Conservation (phyloP, 768 basidiomycete genomes). For the Amanita polypyramis region DNA sequence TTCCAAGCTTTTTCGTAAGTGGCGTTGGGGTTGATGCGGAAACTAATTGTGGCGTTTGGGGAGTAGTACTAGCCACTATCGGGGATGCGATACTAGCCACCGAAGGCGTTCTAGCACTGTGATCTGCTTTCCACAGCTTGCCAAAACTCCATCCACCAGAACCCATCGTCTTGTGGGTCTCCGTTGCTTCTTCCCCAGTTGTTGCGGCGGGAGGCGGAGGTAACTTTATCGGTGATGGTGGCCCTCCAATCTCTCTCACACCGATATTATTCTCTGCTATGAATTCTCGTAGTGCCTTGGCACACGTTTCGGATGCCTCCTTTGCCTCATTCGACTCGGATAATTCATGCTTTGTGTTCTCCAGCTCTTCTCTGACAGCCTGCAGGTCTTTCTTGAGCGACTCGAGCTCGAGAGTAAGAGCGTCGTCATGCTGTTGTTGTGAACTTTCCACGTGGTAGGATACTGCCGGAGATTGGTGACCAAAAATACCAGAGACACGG, state of each 20-base stretch:
- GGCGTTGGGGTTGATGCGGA: constrained; percentile 27
- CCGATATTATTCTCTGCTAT: constrained; percentile 69
- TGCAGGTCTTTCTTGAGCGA: constrained; percentile 50
- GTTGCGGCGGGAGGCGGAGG: constrained; percentile 32
- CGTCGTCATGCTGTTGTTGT: constrained; percentile 9
- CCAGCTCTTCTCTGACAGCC: constrained; percentile 46
- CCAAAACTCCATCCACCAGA: constrained; percentile 49
- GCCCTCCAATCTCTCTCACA: constrained; percentile 11
- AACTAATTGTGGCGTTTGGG: constrained; percentile 18
- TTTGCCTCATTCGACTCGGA: constrained; percentile 73
- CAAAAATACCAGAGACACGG: constrained; percentile 45
- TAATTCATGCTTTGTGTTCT: constrained; percentile 56
- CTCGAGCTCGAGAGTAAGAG: constrained; percentile 36
- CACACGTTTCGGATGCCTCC: constrained; percentile 80
- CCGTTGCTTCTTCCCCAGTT: constrained; percentile 25
- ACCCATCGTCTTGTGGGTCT: constrained; percentile 18
- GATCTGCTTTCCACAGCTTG: constrained; percentile 41
- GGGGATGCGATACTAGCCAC: constrained; percentile 17
- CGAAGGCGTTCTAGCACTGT: constrained; percentile 6
- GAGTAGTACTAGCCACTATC: constrained; percentile 14
- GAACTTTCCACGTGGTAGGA: constrained; percentile 15
- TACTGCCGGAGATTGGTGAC: constrained; percentile 37
- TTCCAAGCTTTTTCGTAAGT: constrained; percentile 57
- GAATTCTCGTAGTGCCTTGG: constrained; percentile 73
- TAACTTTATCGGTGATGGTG: constrained; percentile 21